Evolutionary conservation across 805 yeast genomes (phyloP).

Genomic region (Sugiyamaella smithiae): DNA sequence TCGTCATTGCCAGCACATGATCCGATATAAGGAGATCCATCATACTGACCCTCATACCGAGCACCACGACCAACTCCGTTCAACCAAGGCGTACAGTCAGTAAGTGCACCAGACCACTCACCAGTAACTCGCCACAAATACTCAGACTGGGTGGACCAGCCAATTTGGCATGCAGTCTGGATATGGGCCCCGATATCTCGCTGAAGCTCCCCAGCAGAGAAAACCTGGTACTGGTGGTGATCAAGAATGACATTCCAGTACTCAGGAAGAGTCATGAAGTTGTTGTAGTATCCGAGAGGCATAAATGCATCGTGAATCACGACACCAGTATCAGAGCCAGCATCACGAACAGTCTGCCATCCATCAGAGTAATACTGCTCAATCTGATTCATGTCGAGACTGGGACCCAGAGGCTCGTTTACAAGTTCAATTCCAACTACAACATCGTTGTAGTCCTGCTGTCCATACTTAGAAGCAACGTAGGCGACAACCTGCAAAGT

Average conservation of each 20-base stretch:
- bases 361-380: slow-evolving; percentile 60
- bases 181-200: slow-evolving; percentile 63
- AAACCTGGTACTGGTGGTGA: slow-evolving; percentile 90
- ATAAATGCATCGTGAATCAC: slow-evolving; percentile 84
- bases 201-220: slow-evolving; percentile 58
- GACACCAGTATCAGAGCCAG: slow-evolving; percentile 50
- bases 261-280: slow-evolving; percentile 42
- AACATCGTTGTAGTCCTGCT: slow-evolving; percentile 58
- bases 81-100: slow-evolving; percentile 86
- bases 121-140: slow-evolving; percentile 76
- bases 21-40: slow-evolving; percentile 49
- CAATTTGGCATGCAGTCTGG: slow-evolving; percentile 51
- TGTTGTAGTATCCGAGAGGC: slow-evolving; percentile 59
- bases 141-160: slow-evolving; percentile 45
- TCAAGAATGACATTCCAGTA: slow-evolving; percentile 74
- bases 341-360: slow-evolving; percentile 59
- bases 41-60: slow-evolving; percentile 64
- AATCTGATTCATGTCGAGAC: slow-evolving; percentile 56
- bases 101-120: slow-evolving; percentile 89
- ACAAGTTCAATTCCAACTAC: slow-evolving; percentile 80
- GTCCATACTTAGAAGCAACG: slow-evolving; percentile 64
- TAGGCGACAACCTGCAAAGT: slow-evolving; percentile 55
- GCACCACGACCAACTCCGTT: slow-evolving; percentile 86
- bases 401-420: slow-evolving; percentile 85
- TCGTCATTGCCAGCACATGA: slow-evolving; percentile 56